phyloP scores from a whole-genome alignment of 768 basidiomycete genomes.

The Coprinopsis marcescibilis region DNA sequence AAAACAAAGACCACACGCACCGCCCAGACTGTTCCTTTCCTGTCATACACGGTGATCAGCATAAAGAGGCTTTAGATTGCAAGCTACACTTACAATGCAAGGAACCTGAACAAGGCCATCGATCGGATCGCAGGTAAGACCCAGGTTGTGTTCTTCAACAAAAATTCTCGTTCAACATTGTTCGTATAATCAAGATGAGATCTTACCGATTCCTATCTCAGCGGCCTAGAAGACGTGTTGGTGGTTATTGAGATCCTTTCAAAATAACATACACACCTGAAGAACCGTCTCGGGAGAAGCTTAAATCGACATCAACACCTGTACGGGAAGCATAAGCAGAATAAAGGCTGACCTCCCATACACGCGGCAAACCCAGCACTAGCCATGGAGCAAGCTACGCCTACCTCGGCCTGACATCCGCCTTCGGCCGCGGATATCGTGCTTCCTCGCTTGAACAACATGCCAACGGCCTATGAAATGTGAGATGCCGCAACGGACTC shows the following conservation, averaged over 20 bases:
- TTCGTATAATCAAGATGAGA: neutral
- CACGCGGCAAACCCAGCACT: conserved; percentile 91
- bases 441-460: conserved; percentile 96
- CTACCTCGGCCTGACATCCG: conserved; percentile 93
- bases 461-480: conserved; percentile 71
- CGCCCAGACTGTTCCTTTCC: conserved; percentile 85
- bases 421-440: conserved; percentile 97
- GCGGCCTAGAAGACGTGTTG: conserved; percentile 48
- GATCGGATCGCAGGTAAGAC: conserved; percentile 91
- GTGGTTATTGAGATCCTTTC: conserved; percentile 12
- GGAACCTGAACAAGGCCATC: conserved; percentile 93
- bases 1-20: conserved; percentile 27
- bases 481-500: neutral
- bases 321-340: conserved; percentile 4
- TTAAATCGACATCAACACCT: conserved; percentile 17
- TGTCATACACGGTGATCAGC: conserved; percentile 18
- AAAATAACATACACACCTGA: conserved; percentile 39
- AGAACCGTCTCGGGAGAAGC: conserved; percentile 79
- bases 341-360: conserved; percentile 66
- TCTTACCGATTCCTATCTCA: conserved; percentile 82
- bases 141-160: conserved; percentile 72
- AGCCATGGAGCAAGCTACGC: conserved; percentile 97
- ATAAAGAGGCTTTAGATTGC: conserved; percentile 5
- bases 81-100: conserved; percentile 84
- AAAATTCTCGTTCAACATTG: conserved; percentile 5